Evolutionary conservation across 208 protist species (phyloP).

Genomic region (Trypanosoma melophagium): DNA sequence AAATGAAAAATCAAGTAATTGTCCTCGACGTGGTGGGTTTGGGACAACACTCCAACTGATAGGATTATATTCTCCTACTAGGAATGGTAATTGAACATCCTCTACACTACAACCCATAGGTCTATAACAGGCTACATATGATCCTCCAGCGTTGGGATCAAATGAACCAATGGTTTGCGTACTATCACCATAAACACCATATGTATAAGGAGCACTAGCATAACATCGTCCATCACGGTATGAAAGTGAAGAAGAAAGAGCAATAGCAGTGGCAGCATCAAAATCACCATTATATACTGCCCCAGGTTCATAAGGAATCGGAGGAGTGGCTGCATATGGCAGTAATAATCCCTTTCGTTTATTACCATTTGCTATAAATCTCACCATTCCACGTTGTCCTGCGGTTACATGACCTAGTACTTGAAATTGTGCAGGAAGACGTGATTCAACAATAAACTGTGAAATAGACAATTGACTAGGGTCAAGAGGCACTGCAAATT

Average conservation of each 20-base stretch:
- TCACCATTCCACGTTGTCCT: slow-evolving; percentile 70
- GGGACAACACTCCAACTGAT: slow-evolving; percentile 32
- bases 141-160: slow-evolving; percentile 44
- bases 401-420: slow-evolving; percentile 37
- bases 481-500: slow-evolving; percentile 76
- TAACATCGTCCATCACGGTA: slow-evolving; percentile 74
- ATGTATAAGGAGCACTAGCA: slow-evolving; percentile 23
- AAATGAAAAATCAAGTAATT: slow-evolving; percentile 72
- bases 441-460: slow-evolving; percentile 37
- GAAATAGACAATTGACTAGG: slow-evolving; percentile 32
- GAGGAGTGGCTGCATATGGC: slow-evolving; percentile 26
- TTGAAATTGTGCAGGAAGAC: slow-evolving; percentile 39
- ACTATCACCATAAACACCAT: slow-evolving; percentile 41
- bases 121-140: slow-evolving; percentile 74
- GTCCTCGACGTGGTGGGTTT: slow-evolving; percentile 56
- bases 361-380: slow-evolving; percentile 33
- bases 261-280: slow-evolving; percentile 56
- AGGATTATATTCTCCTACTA: slow-evolving; percentile 65
- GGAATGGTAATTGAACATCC: slow-evolving; percentile 57
- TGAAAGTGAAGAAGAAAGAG: slow-evolving; percentile 27
- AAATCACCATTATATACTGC: slow-evolving; percentile 62
- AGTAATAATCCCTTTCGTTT: slow-evolving; percentile 29
- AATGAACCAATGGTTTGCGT: slow-evolving; percentile 63
- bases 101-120: slow-evolving; percentile 58
- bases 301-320: slow-evolving; percentile 49